Evolutionary conservation across 768 basidiomycete genomes (phyloP), one percentile per base, ranked within the genome.

Genomic region (Psilocybe cyanescens): DNA sequence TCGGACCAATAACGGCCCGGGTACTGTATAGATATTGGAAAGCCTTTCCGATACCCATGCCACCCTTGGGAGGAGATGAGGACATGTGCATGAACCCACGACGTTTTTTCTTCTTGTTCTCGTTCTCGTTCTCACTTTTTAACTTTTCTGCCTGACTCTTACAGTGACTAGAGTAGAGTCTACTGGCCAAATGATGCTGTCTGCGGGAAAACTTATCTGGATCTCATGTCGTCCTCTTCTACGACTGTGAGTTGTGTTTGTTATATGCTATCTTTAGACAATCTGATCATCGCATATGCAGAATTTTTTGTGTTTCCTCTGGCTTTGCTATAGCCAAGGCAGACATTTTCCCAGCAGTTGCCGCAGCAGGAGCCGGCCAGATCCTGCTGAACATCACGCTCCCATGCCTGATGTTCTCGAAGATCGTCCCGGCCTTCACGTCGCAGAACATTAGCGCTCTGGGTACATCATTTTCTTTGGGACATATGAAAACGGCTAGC

Each of bases 331-430:
- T 88, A 63, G 83, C 89, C 0, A 89, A 84, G 69, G 80, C 78
- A 0, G 86, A 86, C 35, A 78, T 90, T 29, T 83, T 91, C 44
- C 82, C 88, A 3, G 69, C 79, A 1, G 74, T 81, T 19, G 90
- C 86, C 7, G 83, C 88, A 4, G 75, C 82, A 54, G 85, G 87
- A 4, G 80, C 79, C 1, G 87, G 85, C 0, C 87, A 89, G 63
- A 74, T 91, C 6, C 70, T 86, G 30, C 72, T 92, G 76, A 90
- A 89, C 64, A 79, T 91, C 57, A 77, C 85, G 2, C 66, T 87
- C 8, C 90, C 90, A 8, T 82, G 81, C 65, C 79, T 91, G 12
- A 72, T 91, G 77, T 90, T 92, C 71, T 89, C 88, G 6, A 88
- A 85, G 63, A 89, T 92, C 52, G 80, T 92, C 0, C 86, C 88